Conservation (phyloP, 208 protist genomes). For the Willaertia magna region DNA sequence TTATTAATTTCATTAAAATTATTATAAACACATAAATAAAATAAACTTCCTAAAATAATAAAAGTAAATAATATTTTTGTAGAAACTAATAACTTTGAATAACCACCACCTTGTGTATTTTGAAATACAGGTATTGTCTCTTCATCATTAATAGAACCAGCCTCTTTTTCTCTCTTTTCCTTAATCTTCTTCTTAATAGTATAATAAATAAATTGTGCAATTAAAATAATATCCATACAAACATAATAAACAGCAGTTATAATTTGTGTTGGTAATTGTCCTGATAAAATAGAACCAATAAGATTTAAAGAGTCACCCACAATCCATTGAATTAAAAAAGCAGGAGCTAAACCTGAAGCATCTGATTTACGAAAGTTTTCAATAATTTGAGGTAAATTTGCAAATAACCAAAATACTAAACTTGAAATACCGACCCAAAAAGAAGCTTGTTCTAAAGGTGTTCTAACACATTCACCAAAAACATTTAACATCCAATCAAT, state of each 20-base stretch:
- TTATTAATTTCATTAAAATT: too few relatives aligned
- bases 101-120: too few relatives aligned
- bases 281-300: background rate
- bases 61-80: too few relatives aligned
- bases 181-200: background rate
- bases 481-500: background rate
- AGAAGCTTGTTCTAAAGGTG: background rate
- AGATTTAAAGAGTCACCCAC: slow-evolving; percentile 2
- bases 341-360: background rate
- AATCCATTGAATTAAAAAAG: background rate
- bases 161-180: background rate
- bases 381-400: background rate
- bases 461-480: background rate
- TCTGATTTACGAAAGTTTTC: background rate
- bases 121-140: too few relatives aligned
- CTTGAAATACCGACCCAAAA: background rate
- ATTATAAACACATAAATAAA: too few relatives aligned
- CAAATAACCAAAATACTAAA: slow-evolving; percentile 4
- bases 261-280: background rate
- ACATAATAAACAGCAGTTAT: background rate
- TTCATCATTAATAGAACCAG: background rate
- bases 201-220: background rate
- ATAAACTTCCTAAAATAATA: too few relatives aligned
- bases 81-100: too few relatives aligned
- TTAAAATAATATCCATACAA: background rate